These are phyloP conservation scores for Hansenula lynferdii DNA, from an alignment of 1,139 yeast genomes.

Conservation along the genomic window DNA sequence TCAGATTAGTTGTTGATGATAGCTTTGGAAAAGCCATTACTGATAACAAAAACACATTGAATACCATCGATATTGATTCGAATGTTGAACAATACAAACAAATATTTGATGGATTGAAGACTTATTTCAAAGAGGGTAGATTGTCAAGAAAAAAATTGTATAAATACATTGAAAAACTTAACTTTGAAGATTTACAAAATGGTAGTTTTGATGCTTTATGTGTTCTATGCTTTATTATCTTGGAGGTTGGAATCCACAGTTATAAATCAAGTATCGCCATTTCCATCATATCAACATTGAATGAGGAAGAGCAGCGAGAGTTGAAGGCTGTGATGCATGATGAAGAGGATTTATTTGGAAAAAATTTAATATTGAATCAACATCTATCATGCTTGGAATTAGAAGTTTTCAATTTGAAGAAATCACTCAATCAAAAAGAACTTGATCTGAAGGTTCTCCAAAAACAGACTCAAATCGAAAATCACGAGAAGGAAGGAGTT, in stretches of 20 bases:
- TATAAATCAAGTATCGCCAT: constrained; percentile 14
- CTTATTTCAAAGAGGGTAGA: constrained; percentile 4
- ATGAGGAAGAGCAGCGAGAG: constrained; percentile 11
- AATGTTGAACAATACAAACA: background rate
- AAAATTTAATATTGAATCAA: constrained; percentile 13
- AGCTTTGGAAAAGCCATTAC: no score
- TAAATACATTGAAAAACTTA: constrained; percentile 8
- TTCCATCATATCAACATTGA: constrained; percentile 11
- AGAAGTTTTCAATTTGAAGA: constrained; percentile 10
- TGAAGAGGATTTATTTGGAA: constrained; percentile 11
- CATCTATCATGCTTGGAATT: constrained; percentile 8
- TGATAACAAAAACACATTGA: no score
- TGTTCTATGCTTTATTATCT: constrained; percentile 12
- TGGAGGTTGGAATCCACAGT: constrained; percentile 15
- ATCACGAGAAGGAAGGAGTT: background rate
- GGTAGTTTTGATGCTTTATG: constrained; percentile 9
- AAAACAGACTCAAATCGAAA: background rate
- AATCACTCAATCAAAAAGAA: constrained; percentile 1
- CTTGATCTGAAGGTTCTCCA: background rate
- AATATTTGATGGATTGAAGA: constrained; percentile 6
- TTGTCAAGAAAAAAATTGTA: constrained; percentile 8
- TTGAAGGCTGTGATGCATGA: constrained; percentile 13
- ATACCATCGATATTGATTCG: background rate
- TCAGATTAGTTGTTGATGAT: constrained; percentile 8
- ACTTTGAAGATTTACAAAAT: constrained; percentile 4